A percentile compares a stretch with the other conserved stretches of the same genome.
phyloP scores from a whole-genome alignment of 148 eudicot genomes.

The Cornus kousa region DNA sequence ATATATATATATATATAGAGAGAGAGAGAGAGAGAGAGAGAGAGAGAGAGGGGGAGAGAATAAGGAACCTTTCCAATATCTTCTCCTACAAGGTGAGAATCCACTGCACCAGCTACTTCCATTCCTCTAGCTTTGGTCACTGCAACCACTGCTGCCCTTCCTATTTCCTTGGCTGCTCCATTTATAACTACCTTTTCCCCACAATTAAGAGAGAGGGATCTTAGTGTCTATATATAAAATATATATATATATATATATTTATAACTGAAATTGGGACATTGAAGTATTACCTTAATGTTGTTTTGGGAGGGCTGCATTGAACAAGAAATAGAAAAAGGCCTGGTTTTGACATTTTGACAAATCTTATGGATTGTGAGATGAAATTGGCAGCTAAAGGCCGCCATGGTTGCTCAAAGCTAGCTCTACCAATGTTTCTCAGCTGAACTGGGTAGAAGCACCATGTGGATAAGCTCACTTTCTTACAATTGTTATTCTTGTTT shows the following conservation, averaged over 20 bases:
- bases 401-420: constrained; percentile 40
- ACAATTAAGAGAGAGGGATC: neutral
- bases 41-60: neutral
- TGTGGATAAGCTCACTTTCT: constrained; percentile 14
- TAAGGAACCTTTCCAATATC: constrained; percentile 78
- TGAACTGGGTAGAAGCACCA: constrained; percentile 9
- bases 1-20: too few species aligned
- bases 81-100: constrained; percentile 63
- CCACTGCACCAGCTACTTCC: constrained; percentile 94
- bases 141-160: constrained; percentile 79
- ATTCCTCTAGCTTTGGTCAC: constrained; percentile 91
- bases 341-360: constrained; percentile 1
- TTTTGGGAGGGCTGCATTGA: constrained; percentile 65
- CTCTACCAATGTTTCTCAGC: constrained; percentile 5
- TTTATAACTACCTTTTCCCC: constrained; percentile 66
- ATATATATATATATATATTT: neutral
- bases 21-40: neutral
- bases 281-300: constrained; percentile 61
- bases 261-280: neutral
- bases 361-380: constrained; percentile 24
- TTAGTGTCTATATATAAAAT: too few species aligned
- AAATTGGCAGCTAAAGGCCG: constrained; percentile 48
- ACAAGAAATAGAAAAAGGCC: constrained; percentile 41
- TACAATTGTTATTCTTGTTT: constrained; percentile 14
- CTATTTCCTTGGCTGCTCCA: constrained; percentile 93